These are phyloP conservation scores for Lentinula sp. DNA, from an alignment of 768 basidiomycete species.

Conservation along the genomic window DNA sequence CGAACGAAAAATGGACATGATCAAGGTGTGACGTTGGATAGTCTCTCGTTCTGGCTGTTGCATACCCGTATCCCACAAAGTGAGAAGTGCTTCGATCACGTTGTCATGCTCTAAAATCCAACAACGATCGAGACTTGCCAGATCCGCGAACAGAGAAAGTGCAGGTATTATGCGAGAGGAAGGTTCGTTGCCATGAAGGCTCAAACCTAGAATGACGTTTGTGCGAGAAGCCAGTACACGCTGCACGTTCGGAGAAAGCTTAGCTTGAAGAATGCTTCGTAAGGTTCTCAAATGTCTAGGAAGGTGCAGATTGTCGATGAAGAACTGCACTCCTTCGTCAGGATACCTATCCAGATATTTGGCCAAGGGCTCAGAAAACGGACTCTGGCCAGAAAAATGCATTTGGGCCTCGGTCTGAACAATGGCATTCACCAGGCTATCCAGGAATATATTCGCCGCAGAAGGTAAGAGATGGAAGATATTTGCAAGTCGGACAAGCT, in stretches of 20 bases:
- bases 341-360: constrained; percentile 91
- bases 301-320: constrained; percentile 73
- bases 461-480: constrained; percentile 96
- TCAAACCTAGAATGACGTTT: constrained; percentile 42
- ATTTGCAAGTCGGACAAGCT: constrained; percentile 92
- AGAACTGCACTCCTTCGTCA: constrained; percentile 76
- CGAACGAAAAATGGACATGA: constrained; percentile 74
- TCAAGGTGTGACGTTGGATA: constrained; percentile 54
- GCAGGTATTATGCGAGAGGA: constrained; percentile 52
- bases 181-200: constrained; percentile 42
- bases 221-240: constrained; percentile 63
- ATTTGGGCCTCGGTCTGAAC: constrained; percentile 90
- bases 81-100: constrained; percentile 66
- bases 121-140: constrained; percentile 54
- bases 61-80: constrained; percentile 62
- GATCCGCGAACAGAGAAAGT: constrained; percentile 71
- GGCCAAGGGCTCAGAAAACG: constrained; percentile 90
- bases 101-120: constrained; percentile 70
- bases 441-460: constrained; percentile 87
- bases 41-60: constrained; percentile 43
- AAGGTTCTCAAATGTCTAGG: constrained; percentile 79
- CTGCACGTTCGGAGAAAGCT: constrained; percentile 69
- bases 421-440: constrained; percentile 78
- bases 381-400: constrained; percentile 84
- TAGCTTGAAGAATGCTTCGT: constrained; percentile 75